Percentiles rank a stretch among this genome's conserved stretches.
Conservation (phyloP, 441 rosid species). For the Breynia disticha region DNA sequence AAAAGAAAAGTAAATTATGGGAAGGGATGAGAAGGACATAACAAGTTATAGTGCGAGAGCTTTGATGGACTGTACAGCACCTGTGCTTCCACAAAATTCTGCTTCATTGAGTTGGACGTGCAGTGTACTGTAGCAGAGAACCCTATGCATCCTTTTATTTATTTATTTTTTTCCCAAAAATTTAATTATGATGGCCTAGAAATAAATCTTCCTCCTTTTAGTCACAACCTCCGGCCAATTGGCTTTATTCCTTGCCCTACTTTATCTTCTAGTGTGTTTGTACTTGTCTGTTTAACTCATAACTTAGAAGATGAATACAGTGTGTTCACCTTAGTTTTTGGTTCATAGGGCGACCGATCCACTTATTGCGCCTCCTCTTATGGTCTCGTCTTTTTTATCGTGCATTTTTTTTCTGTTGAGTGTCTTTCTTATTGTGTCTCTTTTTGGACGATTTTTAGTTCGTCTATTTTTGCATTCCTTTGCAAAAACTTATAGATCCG, state of each 20-base stretch:
- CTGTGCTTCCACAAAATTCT: conserved; percentile 12
- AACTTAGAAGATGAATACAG: no score
- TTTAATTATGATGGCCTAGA: conserved; percentile 4
- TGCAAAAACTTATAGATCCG: no score
- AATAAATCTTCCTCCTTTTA: conserved; percentile 11
- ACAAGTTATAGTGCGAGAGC: conserved; percentile 19
- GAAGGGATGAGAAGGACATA: conserved; percentile 23
- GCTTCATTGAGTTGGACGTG: conserved; percentile 25
- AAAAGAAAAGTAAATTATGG: not conserved
- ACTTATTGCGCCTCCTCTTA: no score
- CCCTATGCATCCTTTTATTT: conserved; percentile 14
- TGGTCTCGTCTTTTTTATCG: no score
- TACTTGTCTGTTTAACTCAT: not conserved
- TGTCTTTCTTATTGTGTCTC: no score
- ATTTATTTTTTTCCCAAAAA: not conserved
- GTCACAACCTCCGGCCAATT: no score
- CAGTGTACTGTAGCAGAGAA: conserved; percentile 18
- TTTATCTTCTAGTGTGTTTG: not conserved
- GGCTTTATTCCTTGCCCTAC: not conserved
- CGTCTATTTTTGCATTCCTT: no score
- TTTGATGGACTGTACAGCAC: conserved; percentile 22
- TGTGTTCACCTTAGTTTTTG: no score
- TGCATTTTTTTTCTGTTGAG: no score
- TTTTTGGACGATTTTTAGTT: no score
- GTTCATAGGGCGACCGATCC: no score